Conservation (phyloP, 164 flowering plant genomes). For the Stephania japonica region DNA sequence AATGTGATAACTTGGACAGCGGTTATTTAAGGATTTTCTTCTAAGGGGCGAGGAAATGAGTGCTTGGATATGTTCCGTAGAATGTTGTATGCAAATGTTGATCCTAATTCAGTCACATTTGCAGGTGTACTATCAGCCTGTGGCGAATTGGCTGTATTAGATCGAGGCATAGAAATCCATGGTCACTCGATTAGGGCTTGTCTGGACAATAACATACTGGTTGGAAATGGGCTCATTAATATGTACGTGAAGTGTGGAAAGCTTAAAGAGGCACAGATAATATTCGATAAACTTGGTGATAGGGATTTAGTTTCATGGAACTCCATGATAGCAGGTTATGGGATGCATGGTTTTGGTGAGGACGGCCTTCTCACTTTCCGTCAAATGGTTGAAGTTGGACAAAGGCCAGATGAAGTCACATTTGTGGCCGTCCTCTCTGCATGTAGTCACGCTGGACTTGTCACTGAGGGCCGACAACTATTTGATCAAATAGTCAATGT, state of each 20-base stretch:
- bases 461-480: slow-evolving; percentile 42
- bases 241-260: slow-evolving; percentile 77
- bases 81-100: slow-evolving; percentile 41
- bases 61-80: slow-evolving; percentile 51
- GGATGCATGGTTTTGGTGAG: slow-evolving; percentile 64
- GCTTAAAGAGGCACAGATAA: slow-evolving; percentile 30
- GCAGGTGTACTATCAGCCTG: slow-evolving; percentile 50
- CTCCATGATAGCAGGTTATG: slow-evolving; percentile 69
- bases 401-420: slow-evolving; percentile 54
- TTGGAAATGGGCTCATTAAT: slow-evolving; percentile 56
- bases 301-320: slow-evolving; percentile 74
- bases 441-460: slow-evolving; percentile 79
- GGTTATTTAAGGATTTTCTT: slow-evolving; percentile 60
- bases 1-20: slow-evolving; percentile 76
- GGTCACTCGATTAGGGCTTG: slow-evolving; percentile 38
- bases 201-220: slow-evolving; percentile 36
- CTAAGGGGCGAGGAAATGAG: slow-evolving; percentile 38
- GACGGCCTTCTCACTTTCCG: slow-evolving; percentile 40
- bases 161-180: slow-evolving; percentile 67
- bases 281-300: slow-evolving; percentile 37
- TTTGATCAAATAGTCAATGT: slow-evolving; percentile 44
- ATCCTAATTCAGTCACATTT: slow-evolving; percentile 49
- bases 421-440: slow-evolving; percentile 76
- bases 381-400: slow-evolving; percentile 41
- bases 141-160: slow-evolving; percentile 53